Evolutionary conservation across 2,329 filamentous ascomycete genomes (phyloP), one percentile per base, ranked within the genome.

Genomic region (Rhynchosporium agropyri): DNA sequence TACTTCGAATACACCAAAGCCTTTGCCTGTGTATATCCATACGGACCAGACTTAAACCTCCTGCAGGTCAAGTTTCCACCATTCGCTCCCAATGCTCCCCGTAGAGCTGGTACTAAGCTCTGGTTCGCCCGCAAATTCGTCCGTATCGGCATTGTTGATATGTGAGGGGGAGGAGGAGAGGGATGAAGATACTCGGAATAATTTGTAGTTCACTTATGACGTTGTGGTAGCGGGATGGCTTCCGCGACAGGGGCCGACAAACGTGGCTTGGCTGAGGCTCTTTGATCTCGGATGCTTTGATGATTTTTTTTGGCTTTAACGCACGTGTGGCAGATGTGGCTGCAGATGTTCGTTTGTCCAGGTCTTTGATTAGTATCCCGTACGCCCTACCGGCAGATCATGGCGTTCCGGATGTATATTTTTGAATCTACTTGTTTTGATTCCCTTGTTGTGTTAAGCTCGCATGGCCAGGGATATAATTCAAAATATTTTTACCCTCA

Each of bases 1-100:
- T 88, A 86, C 65, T 88, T 82, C 46, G 85, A 84, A 76, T 91
- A 92, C 53, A 90, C 86, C 68, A 95, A 85, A n/a, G 89, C 85
- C 79, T 92, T 93, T 67, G 90, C 88, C 77, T 94, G 90, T 48
- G 89, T 91, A 78, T 95, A 95, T 71, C 91, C 91, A 74, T 91
- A 93, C 0, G 85, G 73, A 28, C 81, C 81, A 48, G 82, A 83
- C 69, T 84, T 81, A 69, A 67, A 72, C 65, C 83, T 80, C 60
- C 74, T 75, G 42, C 61, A 56, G 8, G 63, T 64, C 36, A 65
- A 50, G 46, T 63, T 66, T 0, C 26, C 48, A 31, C 49, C 51
- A 57, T 56, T 60, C 13, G 61, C 61, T n/a, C 46, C 50, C 61
- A 68, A 63, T 59, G 60, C 48, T 26, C 64, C 53, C 15, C 59